These are phyloP conservation scores for Candida adriatica DNA, from an alignment of 805 yeast species.

Conservation along the genomic window DNA sequence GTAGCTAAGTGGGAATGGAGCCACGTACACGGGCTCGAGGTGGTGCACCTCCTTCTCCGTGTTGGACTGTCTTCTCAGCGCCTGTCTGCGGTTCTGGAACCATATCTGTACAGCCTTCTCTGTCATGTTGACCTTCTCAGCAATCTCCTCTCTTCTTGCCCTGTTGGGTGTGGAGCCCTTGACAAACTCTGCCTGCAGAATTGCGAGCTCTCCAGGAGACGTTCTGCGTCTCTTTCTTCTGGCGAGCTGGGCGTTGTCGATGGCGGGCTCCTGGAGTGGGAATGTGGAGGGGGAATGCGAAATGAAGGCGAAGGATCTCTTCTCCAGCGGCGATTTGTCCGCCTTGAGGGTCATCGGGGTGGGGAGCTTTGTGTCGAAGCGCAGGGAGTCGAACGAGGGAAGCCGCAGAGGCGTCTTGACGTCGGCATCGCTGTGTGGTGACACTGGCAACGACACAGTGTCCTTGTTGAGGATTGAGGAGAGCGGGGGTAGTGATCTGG, in stretches of 20 bases:
- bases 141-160: slow-evolving; percentile 68
- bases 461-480: slow-evolving; percentile 11
- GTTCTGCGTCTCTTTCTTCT: slow-evolving; percentile 95
- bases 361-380: slow-evolving; percentile 8
- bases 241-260: slow-evolving; percentile 88
- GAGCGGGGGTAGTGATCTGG: slow-evolving; percentile 15
- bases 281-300: slow-evolving; percentile 89
- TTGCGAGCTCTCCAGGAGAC: slow-evolving; percentile 74
- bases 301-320: slow-evolving; percentile 69
- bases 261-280: slow-evolving; percentile 73
- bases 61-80: slow-evolving; percentile 48
- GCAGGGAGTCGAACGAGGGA: slow-evolving; percentile 22
- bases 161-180: slow-evolving; percentile 78
- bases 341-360: no score
- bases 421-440: slow-evolving; percentile 3
- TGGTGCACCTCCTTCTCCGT: slow-evolving; percentile 25
- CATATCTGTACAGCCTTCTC: slow-evolving; percentile 97
- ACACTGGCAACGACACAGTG: slow-evolving; percentile 1
- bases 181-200: slow-evolving; percentile 75
- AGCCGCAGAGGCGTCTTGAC: slow-evolving; percentile 21
- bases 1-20: neutral
- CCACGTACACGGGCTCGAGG: slow-evolving; percentile 17
- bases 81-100: slow-evolving; percentile 95
- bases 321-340: slow-evolving; percentile 25
- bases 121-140: slow-evolving; percentile 81